These are phyloP conservation scores for Vitis amurensis DNA, from an alignment of 164 flowering plant genomes.

Conservation along the genomic window DNA sequence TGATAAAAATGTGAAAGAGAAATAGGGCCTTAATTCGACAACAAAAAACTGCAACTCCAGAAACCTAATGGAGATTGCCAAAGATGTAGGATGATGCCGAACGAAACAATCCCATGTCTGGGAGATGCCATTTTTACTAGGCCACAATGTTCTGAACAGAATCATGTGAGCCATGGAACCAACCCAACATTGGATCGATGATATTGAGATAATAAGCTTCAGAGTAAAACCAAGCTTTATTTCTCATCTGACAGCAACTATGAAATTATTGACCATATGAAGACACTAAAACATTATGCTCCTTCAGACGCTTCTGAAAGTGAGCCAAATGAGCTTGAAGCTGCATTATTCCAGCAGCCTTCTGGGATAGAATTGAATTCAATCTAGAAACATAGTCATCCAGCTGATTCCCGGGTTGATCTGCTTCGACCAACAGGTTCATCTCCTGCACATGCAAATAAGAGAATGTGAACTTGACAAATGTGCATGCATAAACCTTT, in stretches of 20 bases:
- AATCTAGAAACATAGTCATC: conserved; percentile 63
- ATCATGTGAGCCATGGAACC: not conserved
- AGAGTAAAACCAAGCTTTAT: not conserved
- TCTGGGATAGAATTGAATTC: conserved; percentile 68
- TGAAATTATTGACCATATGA: conserved; percentile 35
- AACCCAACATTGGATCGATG: not conserved
- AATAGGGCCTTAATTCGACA: not conserved
- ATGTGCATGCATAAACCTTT: too few species aligned
- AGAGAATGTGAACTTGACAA: not conserved
- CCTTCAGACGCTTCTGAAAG: conserved; percentile 67
- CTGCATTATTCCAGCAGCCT: conserved; percentile 65
- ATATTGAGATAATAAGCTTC: not conserved
- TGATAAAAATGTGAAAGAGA: not conserved
- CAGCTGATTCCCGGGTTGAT: conserved; percentile 78
- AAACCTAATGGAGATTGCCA: too few species aligned
- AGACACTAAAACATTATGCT: conserved; percentile 61
- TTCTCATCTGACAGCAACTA: not conserved
- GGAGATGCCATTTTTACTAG: too few species aligned
- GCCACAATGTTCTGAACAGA: too few species aligned
- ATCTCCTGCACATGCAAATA: conserved; percentile 50
- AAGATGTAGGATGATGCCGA: not conserved
- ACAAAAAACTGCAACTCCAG: not conserved
- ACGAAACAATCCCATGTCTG: too few species aligned
- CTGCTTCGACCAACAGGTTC: conserved; percentile 73
- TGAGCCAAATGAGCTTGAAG: conserved; percentile 61